A percentile compares a stretch with the other conserved stretches of the same genome.
Conservation (phyloP, 2,329 filamentous ascomycete species). For the Botryotinia convoluta region DNA sequence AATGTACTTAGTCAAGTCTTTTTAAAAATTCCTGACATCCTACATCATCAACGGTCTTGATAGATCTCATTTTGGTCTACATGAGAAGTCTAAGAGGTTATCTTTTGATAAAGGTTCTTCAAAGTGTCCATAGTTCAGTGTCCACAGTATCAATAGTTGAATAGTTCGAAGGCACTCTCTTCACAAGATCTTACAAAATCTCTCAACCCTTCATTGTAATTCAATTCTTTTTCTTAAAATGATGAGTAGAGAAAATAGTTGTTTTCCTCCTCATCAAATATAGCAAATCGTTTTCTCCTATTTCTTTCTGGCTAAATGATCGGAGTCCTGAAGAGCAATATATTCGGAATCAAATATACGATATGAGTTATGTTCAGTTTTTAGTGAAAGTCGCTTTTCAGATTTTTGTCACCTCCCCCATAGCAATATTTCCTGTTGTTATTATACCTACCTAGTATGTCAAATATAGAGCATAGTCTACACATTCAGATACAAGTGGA, state of each 20-base stretch:
- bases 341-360: not conserved
- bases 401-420: not conserved
- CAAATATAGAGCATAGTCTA: not conserved
- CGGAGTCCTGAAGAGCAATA: not conserved
- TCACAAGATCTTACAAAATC: not conserved
- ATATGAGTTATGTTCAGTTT: not conserved
- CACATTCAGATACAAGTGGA: not conserved
- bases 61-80: not conserved
- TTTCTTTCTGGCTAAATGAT: not conserved
- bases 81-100: not conserved
- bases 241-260: not conserved
- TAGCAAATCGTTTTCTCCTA: not conserved
- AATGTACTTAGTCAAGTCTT: not conserved
- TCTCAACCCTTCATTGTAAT: not conserved
- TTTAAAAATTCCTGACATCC: not conserved
- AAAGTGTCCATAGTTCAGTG: not conserved
- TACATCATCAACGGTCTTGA: not conserved
- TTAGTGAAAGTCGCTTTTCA: not conserved
- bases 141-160: no score
- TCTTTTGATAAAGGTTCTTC: not conserved
- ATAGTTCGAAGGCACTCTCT: not conserved
- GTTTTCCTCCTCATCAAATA: not conserved
- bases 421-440: not conserved
- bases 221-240: not conserved
- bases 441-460: not conserved